Base-by-base conservation (phyloP, 441 rosid genomes). In the Caryocar brasiliense region DNA sequence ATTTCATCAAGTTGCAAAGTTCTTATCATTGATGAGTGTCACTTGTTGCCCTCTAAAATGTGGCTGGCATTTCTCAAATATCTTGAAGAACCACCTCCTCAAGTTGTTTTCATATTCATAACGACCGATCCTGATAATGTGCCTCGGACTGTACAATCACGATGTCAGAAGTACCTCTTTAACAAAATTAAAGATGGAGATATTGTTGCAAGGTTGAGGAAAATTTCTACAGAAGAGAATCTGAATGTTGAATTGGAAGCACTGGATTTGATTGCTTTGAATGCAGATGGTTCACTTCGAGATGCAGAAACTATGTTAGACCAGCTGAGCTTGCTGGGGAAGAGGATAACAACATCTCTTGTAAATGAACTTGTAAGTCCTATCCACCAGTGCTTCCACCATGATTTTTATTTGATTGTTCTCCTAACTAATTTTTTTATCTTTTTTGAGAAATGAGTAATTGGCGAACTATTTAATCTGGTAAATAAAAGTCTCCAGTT, bases 281-380 rank as follows among this genome's bases (percentile, higher is more conserved):
- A 80, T 60, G 91, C 95, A 13, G 96, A 88, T 64, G 99, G 99
- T 35, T 92, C 99, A 10, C 95, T 92, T 58, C 92, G 92, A 45
- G 99, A 92, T 70, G 96, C 98, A 23, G 98, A 92, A 73, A 85
- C 95, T 27, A 85, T 92, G 95, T 65, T 92, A 61, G 98, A 92
- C 62, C 98, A 92, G 74, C 63, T 92, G 69, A 88, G 95, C 69
- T 73, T 92, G 69, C 70, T 92, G 19, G 98, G 98, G 46, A 88
- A 87, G 71, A 78, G 75, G 61, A 88, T 92, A 60, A 83, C 95
- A 13, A 56, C 86, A 35, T 66, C 81, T 45, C 82, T 92, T 58
- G 95, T 92, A 12, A 92, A 88, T 58, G 99, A 92, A 73, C 94
- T 92, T 46, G 99, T 92, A 60, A 88, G 97, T 79, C 44, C 36